A percentile compares a stretch with the other conserved stretches of the same genome.
These are phyloP conservation scores for Austroboletus eburneus DNA, from an alignment of 768 basidiomycete genomes.

Conservation along the genomic window DNA sequence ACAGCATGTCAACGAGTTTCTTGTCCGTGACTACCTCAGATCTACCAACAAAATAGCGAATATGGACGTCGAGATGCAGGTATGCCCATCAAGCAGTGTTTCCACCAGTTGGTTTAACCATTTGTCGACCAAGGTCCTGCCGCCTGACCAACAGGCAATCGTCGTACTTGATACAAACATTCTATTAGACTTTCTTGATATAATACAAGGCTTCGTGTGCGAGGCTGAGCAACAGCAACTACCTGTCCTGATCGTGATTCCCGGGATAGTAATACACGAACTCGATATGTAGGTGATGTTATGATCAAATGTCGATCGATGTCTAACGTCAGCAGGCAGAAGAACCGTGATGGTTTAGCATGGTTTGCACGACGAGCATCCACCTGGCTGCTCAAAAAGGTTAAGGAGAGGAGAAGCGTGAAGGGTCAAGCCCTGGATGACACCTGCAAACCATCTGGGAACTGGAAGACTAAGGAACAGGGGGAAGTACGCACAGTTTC, in stretches of 20 bases:
- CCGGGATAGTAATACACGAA: slow-evolving; percentile 72
- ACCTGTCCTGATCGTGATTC: slow-evolving; percentile 64
- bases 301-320: neutral
- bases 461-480: slow-evolving; percentile 51
- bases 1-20: no score
- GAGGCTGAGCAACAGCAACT: slow-evolving; percentile 49
- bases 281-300: slow-evolving; percentile 56
- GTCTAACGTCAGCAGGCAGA: slow-evolving; percentile 29
- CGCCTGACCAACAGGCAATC: slow-evolving; percentile 40
- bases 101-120: neutral
- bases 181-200: slow-evolving; percentile 61
- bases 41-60: slow-evolving; percentile 54
- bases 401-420: slow-evolving; percentile 51
- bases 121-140: slow-evolving; percentile 34
- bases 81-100: slow-evolving; percentile 25
- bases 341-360: slow-evolving; percentile 39
- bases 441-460: slow-evolving; percentile 55
- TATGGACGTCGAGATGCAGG: slow-evolving; percentile 73
- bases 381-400: slow-evolving; percentile 60
- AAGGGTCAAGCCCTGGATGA: slow-evolving; percentile 62
- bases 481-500: slow-evolving; percentile 36
- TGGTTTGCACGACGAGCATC: slow-evolving; percentile 71
- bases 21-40: no score
- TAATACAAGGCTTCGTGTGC: slow-evolving; percentile 58
- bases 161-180: slow-evolving; percentile 80